Conservation (phyloP, 306 rosid genomes). For the Dryas alaskensis region DNA sequence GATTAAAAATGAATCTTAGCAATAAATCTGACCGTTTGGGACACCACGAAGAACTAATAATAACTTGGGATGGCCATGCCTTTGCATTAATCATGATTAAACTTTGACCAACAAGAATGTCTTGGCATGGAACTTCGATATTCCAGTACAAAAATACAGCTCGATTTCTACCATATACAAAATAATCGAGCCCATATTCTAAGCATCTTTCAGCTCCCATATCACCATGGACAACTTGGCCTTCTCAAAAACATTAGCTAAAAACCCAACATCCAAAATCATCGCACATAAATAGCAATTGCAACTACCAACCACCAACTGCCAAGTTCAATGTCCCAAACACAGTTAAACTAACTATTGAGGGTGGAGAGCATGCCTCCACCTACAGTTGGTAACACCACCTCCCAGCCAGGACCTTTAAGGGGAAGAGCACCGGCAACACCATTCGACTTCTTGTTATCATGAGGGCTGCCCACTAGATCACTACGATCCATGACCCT, state of each 20-base stretch:
- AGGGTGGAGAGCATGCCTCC: constrained; percentile 92
- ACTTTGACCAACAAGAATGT: neutral
- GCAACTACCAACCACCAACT: neutral
- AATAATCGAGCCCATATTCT: constrained; percentile 19
- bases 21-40: no score
- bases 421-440: constrained; percentile 36
- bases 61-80: neutral
- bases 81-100: neutral
- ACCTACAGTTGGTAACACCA: constrained; percentile 66
- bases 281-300: neutral
- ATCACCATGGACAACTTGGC: neutral
- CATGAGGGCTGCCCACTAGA: constrained; percentile 29
- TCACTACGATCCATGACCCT: constrained; percentile 82
- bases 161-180: constrained; percentile 32
- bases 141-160: constrained; percentile 6
- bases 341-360: constrained; percentile 39
- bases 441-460: constrained; percentile 19
- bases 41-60: neutral
- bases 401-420: constrained; percentile 99
- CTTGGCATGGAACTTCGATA: constrained; percentile 3
- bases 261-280: neutral
- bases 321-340: constrained; percentile 8
- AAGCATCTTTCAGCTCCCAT: neutral
- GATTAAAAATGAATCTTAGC: no score
- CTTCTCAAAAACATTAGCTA: neutral